Evolutionary conservation across 148 eudicot species (phyloP).

Genomic region (Camellia sinensis): DNA sequence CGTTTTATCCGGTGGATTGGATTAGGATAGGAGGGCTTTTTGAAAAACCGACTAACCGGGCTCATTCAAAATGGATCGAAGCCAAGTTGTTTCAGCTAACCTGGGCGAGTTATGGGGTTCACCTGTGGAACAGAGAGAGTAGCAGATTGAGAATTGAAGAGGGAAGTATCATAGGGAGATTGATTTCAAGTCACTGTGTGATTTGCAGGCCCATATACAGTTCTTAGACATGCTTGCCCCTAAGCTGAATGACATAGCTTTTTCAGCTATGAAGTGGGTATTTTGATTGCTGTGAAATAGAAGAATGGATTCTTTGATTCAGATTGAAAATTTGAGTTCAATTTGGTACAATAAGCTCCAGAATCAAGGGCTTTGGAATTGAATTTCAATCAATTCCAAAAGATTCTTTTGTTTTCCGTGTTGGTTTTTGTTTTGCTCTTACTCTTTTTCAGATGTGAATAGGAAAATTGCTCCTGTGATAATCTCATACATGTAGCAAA

Average conservation of each 20-base stretch:
- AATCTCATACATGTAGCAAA: neutral
- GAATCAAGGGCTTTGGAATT: neutral
- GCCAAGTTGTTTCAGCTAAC: slow-evolving; percentile 28
- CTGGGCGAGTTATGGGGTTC: slow-evolving; percentile 51
- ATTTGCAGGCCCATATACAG: slow-evolving; percentile 39
- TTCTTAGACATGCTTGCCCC: neutral
- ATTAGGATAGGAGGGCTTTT: slow-evolving; percentile 32
- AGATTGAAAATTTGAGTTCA: neutral
- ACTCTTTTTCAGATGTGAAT: neutral
- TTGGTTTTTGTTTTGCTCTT: neutral
- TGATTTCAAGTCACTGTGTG: slow-evolving; percentile 53
- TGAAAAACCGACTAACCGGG: slow-evolving; percentile 16
- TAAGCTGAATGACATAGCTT: neutral
- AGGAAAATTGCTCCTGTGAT: neutral
- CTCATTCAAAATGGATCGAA: slow-evolving; percentile 36
- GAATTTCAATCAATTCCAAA: neutral
- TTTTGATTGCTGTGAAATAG: neutral
- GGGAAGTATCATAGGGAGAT: slow-evolving; percentile 49
- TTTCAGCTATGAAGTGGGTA: neutral
- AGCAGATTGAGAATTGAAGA: slow-evolving; percentile 46
- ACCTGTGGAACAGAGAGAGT: slow-evolving; percentile 70
- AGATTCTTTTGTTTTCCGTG: neutral
- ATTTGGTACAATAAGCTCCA: neutral
- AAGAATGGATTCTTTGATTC: neutral
- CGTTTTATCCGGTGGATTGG: slow-evolving; percentile 74